Base-by-base conservation (phyloP, 768 basidiomycete genomes). In the Tubosaeta sp. region DNA sequence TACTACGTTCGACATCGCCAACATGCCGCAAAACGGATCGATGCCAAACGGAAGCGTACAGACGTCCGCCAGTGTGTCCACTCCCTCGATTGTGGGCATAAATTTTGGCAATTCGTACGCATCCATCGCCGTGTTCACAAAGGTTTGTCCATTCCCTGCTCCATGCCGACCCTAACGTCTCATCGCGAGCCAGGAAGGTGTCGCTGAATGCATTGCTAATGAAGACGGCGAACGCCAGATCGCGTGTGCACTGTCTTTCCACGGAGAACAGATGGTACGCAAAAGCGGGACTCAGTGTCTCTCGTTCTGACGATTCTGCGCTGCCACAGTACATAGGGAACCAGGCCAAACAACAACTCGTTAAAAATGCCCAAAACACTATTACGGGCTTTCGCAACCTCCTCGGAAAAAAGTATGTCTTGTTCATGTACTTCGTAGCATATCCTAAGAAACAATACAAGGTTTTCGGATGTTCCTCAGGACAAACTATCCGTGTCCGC, bases 171-270 rank as follows among this genome's bases (percentile, higher is more conserved):
- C n/a, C 46, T 13, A 12, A 52, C 21, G 13, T 8, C 21, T 18
- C 14, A 3, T 27, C 21, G 22, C 22, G 45, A 49, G 27, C 30
- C 55, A 94, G 92, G 93, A 96, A 71, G 90, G 90, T 12, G 75
- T 88, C 27, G 86, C 94, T 38, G 90, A 94, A 64, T 95, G 91
- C 66, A 97, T 98, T 54, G 96, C 94, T 6, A 98, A 97, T 67
- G 94, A 98, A 66, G 95, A 98, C 66, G 95, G 96, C 27, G 95
- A 97, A 66, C 86, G 96, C 29, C 95, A 99, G 73, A 98, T 99
- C 62, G 93, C 93, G 0, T 92, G 90, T 65, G 93, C 93, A 24
- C 76, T 98, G 48, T 82, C 94, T 0, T 98, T 95, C 68, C 82
- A 83, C 35, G 93, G 92, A 24, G 90, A 95, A 69, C 89, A 97